Conservation (phyloP, 163 green algal genomes). For the Scenedesmus sp. region DNA sequence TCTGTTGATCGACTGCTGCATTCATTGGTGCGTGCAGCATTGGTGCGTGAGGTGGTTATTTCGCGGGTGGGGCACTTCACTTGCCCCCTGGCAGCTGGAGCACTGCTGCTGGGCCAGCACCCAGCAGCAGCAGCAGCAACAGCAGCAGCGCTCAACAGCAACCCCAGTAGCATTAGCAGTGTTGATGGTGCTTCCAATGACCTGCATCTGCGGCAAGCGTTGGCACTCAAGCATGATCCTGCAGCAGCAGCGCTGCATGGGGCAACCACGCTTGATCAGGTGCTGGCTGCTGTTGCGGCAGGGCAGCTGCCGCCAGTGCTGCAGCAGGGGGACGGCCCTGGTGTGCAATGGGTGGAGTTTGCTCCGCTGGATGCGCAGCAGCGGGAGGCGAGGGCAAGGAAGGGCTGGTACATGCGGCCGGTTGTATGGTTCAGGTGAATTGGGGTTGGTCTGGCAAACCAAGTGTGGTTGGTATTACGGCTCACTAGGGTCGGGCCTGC, state of each 20-base stretch:
- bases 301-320: constrained; percentile 14
- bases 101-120: constrained; percentile 18
- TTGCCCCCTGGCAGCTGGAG: not conserved
- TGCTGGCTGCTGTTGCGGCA: not conserved
- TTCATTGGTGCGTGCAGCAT: not conserved
- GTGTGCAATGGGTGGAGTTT: constrained; percentile 15
- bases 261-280: not conserved
- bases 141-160: not conserved
- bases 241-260: not conserved
- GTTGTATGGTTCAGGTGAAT: constrained; percentile 14
- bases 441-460: not conserved
- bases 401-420: constrained; percentile 6
- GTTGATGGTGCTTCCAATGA: not conserved
- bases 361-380: not conserved
- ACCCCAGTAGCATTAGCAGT: not conserved
- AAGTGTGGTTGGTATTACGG: not conserved
- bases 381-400: not conserved
- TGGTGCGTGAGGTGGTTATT: not conserved
- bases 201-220: not conserved
- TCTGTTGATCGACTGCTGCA: not conserved
- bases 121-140: not conserved
- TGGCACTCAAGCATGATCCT: not conserved
- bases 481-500: too few relatives aligned
- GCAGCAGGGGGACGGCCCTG: not conserved
- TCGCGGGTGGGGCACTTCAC: constrained; percentile 3